Base-by-base conservation (phyloP, 352 stramenopile genomes). In the Phytopythium boreale region DNA sequence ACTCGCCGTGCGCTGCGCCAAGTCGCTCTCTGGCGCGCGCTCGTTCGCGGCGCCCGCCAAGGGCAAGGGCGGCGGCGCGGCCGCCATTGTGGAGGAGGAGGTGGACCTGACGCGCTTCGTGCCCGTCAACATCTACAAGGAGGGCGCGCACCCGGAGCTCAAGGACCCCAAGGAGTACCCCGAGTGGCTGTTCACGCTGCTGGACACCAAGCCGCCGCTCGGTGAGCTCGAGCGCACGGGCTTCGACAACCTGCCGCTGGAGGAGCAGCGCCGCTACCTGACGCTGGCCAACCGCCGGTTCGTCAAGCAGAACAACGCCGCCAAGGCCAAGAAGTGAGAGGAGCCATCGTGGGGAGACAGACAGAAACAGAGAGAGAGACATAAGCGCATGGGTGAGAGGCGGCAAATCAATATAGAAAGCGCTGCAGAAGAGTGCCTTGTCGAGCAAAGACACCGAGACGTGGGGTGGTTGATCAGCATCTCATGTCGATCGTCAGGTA, bases 321-420 rank as follows among this genome's bases (percentile, higher is more conserved):
- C 76, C 61, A 95, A 93, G 80, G 84, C 86, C 56, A 95, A 95
- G 80, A 95, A 95, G 71, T 95, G 93, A 69, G 72, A 27, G 34
- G 34, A 39, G 34, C 34, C 39, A 2, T 46, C 39, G 39, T 19
- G n/a, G 15, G 14, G 39, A 46, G 39, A 10, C 39, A 46, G 39
- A n/a, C 14, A 46, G 14, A 26, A 14, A 26, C 43, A 49, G 17
- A 22, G 4, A 49, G 17, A 20, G 14, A 49, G 43, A 12, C 43
- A 14, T 19, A 8, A 22, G 43, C 43, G 43, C 15, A 20, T 12
- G 43, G 19, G 43, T 19, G 9, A 0, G 17, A 11, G 24, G 47
- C 47, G 22, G 47, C 47, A 24, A 12, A 10, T 36, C 47, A 36
- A 55, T 55, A 55, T 55, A 55, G 47, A 53, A 15, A 26, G 47